Conservation (phyloP, 257 asterid species). For the Solanum rostratum region DNA sequence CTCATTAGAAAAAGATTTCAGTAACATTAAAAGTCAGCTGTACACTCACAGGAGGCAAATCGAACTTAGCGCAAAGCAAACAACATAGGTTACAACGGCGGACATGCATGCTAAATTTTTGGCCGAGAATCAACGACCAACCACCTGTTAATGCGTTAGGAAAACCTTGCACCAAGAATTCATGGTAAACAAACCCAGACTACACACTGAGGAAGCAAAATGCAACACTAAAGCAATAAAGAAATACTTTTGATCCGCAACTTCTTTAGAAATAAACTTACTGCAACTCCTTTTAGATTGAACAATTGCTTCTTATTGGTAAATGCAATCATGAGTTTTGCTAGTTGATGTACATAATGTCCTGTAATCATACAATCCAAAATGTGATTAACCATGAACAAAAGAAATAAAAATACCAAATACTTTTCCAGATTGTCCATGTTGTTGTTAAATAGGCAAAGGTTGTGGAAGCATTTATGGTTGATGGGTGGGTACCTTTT, state of each 20-base stretch:
- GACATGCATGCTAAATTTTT: too few species aligned
- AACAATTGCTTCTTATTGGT: slow-evolving; percentile 34
- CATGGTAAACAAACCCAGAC: too few species aligned
- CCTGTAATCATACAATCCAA: slow-evolving; percentile 23
- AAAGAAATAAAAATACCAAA: not conserved
- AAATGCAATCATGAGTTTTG: slow-evolving; percentile 44
- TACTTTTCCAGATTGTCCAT: not conserved
- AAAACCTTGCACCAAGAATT: too few species aligned
- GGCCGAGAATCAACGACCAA: too few species aligned
- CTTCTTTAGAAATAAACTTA: slow-evolving; percentile 16
- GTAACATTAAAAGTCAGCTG: too few species aligned
- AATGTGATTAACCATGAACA: not conserved
- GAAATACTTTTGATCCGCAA: not conserved
- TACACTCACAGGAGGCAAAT: too few species aligned
- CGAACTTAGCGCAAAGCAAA: too few species aligned
- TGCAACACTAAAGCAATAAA: not conserved
- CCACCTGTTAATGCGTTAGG: too few species aligned
- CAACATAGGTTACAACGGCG: too few species aligned
- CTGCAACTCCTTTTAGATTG: slow-evolving; percentile 62
- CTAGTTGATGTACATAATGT: slow-evolving; percentile 66
- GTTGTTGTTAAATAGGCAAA: not conserved
- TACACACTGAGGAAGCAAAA: too few species aligned
- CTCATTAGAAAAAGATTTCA: too few species aligned
- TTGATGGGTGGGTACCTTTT: not conserved
- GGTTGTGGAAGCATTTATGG: not conserved